A percentile compares a stretch with the other conserved stretches of the same genome.
These are phyloP conservation scores for Westerdykella sp. DNA, from an alignment of 2,329 filamentous ascomycete species.

Conservation along the genomic window DNA sequence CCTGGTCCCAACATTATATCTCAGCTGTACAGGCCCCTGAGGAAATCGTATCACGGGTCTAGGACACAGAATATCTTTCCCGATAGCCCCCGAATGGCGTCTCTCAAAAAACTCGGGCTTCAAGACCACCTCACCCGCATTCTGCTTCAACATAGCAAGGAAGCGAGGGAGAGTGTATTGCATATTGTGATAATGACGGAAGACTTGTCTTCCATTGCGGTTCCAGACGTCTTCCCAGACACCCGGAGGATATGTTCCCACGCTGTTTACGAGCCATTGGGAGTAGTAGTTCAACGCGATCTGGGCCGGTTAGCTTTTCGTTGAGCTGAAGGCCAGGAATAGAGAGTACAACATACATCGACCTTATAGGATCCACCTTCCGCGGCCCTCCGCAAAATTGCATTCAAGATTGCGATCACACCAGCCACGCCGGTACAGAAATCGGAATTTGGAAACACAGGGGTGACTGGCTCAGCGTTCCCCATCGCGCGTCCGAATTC, in stretches of 20 bases:
- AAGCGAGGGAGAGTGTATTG: constrained; percentile 37
- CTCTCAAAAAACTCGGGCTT: constrained; percentile 46
- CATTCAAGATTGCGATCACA: constrained; percentile 38
- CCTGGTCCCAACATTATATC: constrained; percentile 47
- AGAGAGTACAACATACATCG: constrained; percentile 31
- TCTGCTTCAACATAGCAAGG: constrained; percentile 36
- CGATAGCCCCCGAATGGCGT: constrained; percentile 35
- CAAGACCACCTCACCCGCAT: constrained; percentile 40
- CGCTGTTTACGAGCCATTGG: constrained; percentile 31
- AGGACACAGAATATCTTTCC: constrained; percentile 34
- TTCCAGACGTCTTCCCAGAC: constrained; percentile 47
- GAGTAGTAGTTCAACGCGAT: constrained; percentile 35
- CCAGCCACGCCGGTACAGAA: constrained; percentile 44
- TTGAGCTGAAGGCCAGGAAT: background rate
- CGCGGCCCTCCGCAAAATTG: constrained; percentile 36
- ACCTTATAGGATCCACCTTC: constrained; percentile 39
- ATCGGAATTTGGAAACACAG: constrained; percentile 42
- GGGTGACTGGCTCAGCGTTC: constrained; percentile 41
- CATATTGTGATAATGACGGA: constrained; percentile 49
- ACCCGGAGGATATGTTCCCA: constrained; percentile 30
- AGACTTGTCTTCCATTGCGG: constrained; percentile 43
- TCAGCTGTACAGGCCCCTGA: constrained; percentile 26
- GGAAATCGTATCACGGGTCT: constrained; percentile 43
- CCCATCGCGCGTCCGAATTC: constrained; percentile 46
- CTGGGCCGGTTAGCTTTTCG: constrained; percentile 9